Conservation (phyloP, 2,329 filamentous ascomycete species). For the Myriosclerotinia scirpicola region DNA sequence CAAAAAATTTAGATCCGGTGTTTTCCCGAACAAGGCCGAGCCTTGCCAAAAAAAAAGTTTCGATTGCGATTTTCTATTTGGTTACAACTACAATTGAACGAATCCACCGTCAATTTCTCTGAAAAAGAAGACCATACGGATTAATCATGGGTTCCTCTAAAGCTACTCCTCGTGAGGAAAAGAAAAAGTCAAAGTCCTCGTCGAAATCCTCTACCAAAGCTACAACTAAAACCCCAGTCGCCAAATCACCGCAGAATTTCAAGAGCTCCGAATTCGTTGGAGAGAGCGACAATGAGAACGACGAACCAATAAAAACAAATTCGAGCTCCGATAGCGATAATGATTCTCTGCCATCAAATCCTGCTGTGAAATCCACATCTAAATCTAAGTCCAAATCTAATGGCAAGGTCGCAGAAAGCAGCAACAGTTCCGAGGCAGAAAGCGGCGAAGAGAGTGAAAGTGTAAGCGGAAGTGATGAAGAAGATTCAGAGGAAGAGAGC, state of each 20-base stretch:
- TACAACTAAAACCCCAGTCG: constrained; percentile 8
- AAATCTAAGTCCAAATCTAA: constrained; percentile 28
- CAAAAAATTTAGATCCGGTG: constrained; percentile 28
- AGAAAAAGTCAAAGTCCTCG: constrained; percentile 28
- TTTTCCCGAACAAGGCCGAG: constrained; percentile 23
- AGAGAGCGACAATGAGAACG: constrained; percentile 37
- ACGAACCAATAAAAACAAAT: constrained; percentile 26
- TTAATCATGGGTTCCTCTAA: constrained; percentile 30
- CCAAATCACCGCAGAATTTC: constrained; percentile 23
- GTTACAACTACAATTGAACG: constrained; percentile 11
- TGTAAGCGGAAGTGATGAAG: constrained; percentile 39
- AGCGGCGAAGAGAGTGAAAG: constrained; percentile 35
- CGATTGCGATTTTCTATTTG: constrained; percentile 15
- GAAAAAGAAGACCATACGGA: constrained; percentile 4
- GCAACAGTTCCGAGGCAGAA: constrained; percentile 32
- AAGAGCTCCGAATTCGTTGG: constrained; percentile 38
- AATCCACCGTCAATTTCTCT: constrained; percentile 1
- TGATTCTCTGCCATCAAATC: constrained; percentile 30
- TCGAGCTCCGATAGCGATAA: constrained; percentile 32
- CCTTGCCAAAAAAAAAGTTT: constrained; percentile 30
- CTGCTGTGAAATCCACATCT: constrained; percentile 8
- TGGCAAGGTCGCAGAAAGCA: constrained; percentile 32
- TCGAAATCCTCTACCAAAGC: constrained; percentile 18
- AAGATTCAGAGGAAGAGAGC: constrained; percentile 39
- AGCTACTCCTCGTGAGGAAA: constrained; percentile 26